phyloP scores from a whole-genome alignment of 495 filamentous ascomycete genomes.

The Tuber umbilicatum region DNA sequence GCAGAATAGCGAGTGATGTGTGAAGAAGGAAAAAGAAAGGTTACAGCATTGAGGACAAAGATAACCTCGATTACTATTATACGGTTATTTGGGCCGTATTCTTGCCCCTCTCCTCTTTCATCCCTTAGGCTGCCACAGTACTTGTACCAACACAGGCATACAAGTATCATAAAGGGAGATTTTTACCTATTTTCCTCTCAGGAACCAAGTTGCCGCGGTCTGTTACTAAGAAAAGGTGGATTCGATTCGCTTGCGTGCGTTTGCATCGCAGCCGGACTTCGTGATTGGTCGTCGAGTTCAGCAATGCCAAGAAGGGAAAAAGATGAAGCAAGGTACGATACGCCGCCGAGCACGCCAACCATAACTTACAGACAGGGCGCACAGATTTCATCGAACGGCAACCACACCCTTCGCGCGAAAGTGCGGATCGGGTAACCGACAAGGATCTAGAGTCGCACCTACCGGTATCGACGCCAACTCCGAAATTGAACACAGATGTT shows the following conservation, averaged over 20 bases:
- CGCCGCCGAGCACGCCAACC: neutral
- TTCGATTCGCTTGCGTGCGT: constrained; percentile 9
- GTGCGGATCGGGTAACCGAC: neutral
- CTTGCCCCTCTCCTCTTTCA: neutral
- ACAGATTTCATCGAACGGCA: neutral
- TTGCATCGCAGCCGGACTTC: constrained; percentile 12
- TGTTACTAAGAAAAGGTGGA: constrained; percentile 35
- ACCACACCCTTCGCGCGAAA: neutral
- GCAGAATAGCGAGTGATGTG: neutral
- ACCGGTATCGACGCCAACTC: neutral
- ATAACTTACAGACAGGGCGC: neutral
- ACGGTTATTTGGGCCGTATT: too few species aligned
- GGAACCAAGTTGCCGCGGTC: constrained; percentile 2
- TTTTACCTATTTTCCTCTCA: neutral
- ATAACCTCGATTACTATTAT: neutral
- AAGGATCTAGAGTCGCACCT: neutral
- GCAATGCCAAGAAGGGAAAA: constrained; percentile 12
- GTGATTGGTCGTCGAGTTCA: constrained; percentile 14
- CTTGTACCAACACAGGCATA: neutral
- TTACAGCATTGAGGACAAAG: neutral
- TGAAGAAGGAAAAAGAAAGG: neutral
- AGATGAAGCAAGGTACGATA: constrained; percentile 8
- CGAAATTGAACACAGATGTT: neutral
- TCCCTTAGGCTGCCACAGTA: neutral
- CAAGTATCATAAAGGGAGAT: neutral